Evolutionary conservation across 345 rosid genomes (phyloP).

Genomic region (Aurinia saxatilis): DNA sequence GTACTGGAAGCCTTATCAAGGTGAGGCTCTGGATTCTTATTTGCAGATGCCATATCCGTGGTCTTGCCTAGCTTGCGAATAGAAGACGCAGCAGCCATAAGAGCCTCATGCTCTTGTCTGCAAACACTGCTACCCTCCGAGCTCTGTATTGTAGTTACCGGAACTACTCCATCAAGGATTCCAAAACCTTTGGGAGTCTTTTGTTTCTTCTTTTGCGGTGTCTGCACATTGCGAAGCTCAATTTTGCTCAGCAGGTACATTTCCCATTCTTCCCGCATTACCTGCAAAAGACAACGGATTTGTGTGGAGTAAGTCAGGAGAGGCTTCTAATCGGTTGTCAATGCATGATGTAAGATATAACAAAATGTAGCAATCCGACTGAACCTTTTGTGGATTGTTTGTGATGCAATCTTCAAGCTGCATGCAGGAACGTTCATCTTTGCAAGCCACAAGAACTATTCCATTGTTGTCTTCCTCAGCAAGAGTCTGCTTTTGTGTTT

Average conservation of each 20-base stretch:
- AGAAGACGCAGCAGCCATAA: constrained; percentile 70
- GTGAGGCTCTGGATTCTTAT: constrained; percentile 36
- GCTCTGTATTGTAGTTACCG: constrained; percentile 49
- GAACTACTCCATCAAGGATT: constrained; percentile 84
- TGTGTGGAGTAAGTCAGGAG: not conserved
- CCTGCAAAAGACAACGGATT: constrained; percentile 35
- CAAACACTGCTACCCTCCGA: constrained; percentile 62
- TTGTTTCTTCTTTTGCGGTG: constrained; percentile 68
- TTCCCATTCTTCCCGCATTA: constrained; percentile 90
- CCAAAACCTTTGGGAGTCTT: constrained; percentile 87
- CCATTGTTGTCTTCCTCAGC: constrained; percentile 43
- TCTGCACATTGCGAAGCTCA: constrained; percentile 55
- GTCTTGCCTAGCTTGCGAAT: constrained; percentile 44
- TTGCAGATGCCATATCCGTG: constrained; percentile 27
- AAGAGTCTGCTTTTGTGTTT: constrained; percentile 46
- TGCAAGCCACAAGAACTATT: constrained; percentile 83
- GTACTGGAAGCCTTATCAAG: constrained; percentile 26
- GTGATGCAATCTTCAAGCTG: constrained; percentile 89
- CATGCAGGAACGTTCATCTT: constrained; percentile 93
- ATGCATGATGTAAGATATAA: not conserved
- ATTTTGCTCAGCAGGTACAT: constrained; percentile 83
- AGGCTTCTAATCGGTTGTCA: not conserved
- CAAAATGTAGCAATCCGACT: not conserved
- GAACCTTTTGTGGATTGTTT: constrained; percentile 63
- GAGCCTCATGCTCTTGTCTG: constrained; percentile 71